phyloP scores from a whole-genome alignment of 306 rosid genomes.

The Acmispon strigosus region DNA sequence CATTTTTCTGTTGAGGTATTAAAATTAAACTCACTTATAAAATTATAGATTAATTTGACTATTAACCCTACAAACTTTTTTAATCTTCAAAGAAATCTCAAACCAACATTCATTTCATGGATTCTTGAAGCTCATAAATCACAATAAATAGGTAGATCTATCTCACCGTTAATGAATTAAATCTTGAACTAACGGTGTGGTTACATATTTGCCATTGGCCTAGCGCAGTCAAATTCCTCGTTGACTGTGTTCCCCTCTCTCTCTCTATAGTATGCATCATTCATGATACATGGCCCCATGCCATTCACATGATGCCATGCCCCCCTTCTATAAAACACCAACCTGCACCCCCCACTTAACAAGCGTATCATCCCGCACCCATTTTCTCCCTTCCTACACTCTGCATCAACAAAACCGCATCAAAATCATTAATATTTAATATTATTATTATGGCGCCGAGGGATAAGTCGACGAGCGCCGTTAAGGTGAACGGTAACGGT shows the following conservation, averaged over 20 bases:
- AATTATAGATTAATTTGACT: too few species aligned
- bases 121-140: too few species aligned
- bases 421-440: not conserved
- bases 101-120: too few species aligned
- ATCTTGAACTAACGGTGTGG: too few species aligned
- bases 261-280: not conserved
- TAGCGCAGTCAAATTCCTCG: slow-evolving; percentile 52
- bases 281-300: not conserved
- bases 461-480: slow-evolving; percentile 35
- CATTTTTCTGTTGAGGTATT: too few species aligned
- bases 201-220: slow-evolving; percentile 24
- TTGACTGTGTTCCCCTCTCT: slow-evolving; percentile 37
- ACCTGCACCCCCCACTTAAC: not conserved
- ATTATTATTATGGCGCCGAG: slow-evolving; percentile 64
- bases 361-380: not conserved
- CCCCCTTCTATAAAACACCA: slow-evolving; percentile 32
- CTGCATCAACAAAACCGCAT: not conserved
- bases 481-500: slow-evolving; percentile 6
- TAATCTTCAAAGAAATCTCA: too few species aligned
- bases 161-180: too few species aligned
- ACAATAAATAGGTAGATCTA: too few species aligned
- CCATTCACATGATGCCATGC: not conserved
- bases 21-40: too few species aligned
- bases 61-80: too few species aligned
- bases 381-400: not conserved